These are phyloP conservation scores for Chalciporus piperatus DNA, from an alignment of 768 basidiomycete genomes.

Conservation along the genomic window DNA sequence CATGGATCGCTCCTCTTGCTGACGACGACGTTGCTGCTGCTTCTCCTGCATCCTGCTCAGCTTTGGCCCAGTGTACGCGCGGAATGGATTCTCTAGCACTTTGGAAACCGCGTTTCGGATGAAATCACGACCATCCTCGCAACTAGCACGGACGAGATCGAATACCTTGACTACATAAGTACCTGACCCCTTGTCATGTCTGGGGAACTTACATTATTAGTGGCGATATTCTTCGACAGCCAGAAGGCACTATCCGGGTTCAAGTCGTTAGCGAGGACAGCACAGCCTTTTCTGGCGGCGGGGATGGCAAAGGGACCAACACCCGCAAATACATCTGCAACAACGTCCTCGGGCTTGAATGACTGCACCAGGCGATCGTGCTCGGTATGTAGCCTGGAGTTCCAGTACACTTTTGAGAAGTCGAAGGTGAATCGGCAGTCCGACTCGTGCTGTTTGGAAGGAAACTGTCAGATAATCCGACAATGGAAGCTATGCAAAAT, in stretches of 20 bases:
- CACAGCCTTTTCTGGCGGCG: slow-evolving; percentile 87
- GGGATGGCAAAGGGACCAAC: slow-evolving; percentile 97
- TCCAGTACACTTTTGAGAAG: slow-evolving; percentile 97
- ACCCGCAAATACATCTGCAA: slow-evolving; percentile 95
- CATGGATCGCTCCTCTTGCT: slow-evolving; percentile 27
- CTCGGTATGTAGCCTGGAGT: slow-evolving; percentile 90
- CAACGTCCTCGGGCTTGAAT: slow-evolving; percentile 72
- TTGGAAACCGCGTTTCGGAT: slow-evolving; percentile 58
- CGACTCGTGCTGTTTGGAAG: slow-evolving; percentile 64
- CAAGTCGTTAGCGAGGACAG: slow-evolving; percentile 89
- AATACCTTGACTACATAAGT: slow-evolving; percentile 46
- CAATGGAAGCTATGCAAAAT: not conserved
- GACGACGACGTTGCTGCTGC: slow-evolving; percentile 43
- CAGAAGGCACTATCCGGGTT: slow-evolving; percentile 88
- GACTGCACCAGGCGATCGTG: slow-evolving; percentile 79
- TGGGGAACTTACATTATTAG: slow-evolving; percentile 64
- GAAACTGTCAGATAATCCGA: not conserved
- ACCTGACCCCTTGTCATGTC: not conserved
- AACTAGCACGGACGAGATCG: slow-evolving; percentile 65
- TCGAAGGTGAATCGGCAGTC: slow-evolving; percentile 90
- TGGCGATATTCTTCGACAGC: slow-evolving; percentile 63
- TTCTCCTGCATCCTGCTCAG: slow-evolving; percentile 34
- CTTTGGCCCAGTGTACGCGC: slow-evolving; percentile 48
- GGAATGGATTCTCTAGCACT: slow-evolving; percentile 66
- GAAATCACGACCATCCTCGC: slow-evolving; percentile 85